Conservation (phyloP, 208 protist genomes). For the Porcisia deanei region DNA sequence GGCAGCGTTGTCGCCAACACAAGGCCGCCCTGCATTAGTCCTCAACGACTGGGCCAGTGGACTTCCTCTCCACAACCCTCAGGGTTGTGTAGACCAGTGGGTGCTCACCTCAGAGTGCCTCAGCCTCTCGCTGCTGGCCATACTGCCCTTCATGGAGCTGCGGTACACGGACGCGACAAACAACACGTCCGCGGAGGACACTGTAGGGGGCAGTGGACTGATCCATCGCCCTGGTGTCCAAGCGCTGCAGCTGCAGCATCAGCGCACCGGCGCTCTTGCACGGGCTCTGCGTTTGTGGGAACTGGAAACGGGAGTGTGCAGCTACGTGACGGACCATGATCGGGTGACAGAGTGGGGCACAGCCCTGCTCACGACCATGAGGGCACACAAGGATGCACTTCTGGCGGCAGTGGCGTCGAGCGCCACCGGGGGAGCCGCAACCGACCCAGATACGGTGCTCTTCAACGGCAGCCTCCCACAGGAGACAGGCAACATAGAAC, state of each 20-base stretch:
- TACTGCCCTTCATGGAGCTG: conserved; percentile 31
- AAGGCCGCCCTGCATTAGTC: background rate
- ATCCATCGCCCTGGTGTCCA: background rate
- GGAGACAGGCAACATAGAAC: conserved; percentile 12
- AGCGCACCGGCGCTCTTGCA: conserved; percentile 28
- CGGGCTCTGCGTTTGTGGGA: conserved; percentile 29
- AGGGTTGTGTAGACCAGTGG: conserved; percentile 27
- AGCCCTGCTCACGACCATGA: conserved; percentile 11
- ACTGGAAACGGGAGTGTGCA: conserved; percentile 16
- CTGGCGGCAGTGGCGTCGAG: conserved; percentile 2
- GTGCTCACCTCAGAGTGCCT: conserved; percentile 35
- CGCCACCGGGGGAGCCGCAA: background rate
- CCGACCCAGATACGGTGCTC: background rate
- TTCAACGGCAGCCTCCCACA: conserved; percentile 4
- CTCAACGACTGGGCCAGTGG: conserved; percentile 2
- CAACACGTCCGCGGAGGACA: background rate
- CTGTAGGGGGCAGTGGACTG: background rate
- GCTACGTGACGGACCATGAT: conserved; percentile 24
- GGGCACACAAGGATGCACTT: conserved; percentile 15
- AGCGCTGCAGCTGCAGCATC: conserved; percentile 18
- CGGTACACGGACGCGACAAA: conserved; percentile 1
- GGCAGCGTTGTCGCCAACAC: background rate
- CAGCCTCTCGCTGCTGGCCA: conserved; percentile 24
- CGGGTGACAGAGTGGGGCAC: conserved; percentile 21
- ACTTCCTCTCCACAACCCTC: conserved; percentile 23